A percentile compares a stretch with the other conserved stretches of the same genome.
Conservation (phyloP, 306 rosid genomes). For the Cucumis sativus region DNA sequence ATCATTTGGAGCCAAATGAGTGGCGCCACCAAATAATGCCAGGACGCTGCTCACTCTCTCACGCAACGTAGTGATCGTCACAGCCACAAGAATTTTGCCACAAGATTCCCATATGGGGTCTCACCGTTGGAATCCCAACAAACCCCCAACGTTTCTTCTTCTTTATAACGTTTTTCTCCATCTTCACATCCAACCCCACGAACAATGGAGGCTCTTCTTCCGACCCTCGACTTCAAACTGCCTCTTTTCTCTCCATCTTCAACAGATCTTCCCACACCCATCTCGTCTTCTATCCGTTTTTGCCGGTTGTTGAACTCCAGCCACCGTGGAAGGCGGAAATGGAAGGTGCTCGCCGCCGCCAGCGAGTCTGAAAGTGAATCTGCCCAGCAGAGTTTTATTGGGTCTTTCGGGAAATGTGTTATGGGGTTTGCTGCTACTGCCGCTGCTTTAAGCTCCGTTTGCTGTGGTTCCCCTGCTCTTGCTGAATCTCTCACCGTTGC, state of each 20-base stretch:
- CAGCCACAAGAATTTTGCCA: constrained; percentile 15
- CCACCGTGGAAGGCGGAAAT: constrained; percentile 11
- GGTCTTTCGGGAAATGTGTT: constrained; percentile 29
- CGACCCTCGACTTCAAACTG: constrained; percentile 25
- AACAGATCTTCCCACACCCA: constrained; percentile 8
- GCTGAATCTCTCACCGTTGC: constrained; percentile 92
- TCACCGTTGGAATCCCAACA: constrained; percentile 19
- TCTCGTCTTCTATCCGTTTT: constrained; percentile 14
- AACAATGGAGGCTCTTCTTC: constrained; percentile 33
- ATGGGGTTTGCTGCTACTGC: constrained; percentile 55
- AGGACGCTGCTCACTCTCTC: neutral
- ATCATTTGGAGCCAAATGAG: neutral
- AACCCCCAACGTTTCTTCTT: neutral
- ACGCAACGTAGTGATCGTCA: constrained; percentile 8
- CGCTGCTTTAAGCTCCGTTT: constrained; percentile 37
- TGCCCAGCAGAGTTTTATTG: constrained; percentile 10
- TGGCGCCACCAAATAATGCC: neutral
- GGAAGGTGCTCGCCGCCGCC: constrained; percentile 16
- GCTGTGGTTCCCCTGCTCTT: constrained; percentile 39
- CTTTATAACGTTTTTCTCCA: neutral
- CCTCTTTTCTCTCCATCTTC: constrained; percentile 10
- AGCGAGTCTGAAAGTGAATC: constrained; percentile 4
- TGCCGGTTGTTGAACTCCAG: constrained; percentile 16
- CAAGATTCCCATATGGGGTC: constrained; percentile 16
- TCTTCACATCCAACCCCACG: neutral